A percentile compares a stretch with the other conserved stretches of the same genome.
These are phyloP conservation scores for Ogataea pilisensis DNA, from an alignment of 805 yeast genomes.

Conservation along the genomic window DNA sequence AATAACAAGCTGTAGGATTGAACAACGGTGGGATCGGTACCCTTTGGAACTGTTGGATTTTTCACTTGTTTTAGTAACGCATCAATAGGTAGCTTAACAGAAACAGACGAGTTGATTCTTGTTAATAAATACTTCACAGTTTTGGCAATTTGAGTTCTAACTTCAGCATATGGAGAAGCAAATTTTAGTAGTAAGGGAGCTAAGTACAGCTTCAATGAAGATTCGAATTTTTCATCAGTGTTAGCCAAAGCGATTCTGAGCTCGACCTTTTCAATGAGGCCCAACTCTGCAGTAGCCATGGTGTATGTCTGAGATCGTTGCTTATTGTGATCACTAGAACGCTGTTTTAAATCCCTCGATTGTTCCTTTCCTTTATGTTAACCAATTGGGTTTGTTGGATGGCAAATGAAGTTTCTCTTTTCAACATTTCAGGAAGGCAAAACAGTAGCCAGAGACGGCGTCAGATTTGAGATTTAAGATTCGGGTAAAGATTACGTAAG, in stretches of 20 bases:
- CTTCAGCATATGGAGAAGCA: slow-evolving; percentile 63
- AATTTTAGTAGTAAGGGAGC: slow-evolving; percentile 78
- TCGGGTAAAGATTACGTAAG: too few species aligned
- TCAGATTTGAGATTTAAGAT: too few species aligned
- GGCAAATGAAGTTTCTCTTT: too few species aligned
- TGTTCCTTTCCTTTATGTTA: too few species aligned
- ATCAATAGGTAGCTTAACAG: slow-evolving; percentile 58
- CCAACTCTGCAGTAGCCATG: slow-evolving; percentile 45
- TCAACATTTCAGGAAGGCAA: too few species aligned
- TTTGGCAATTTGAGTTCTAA: slow-evolving; percentile 58
- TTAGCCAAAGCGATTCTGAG: slow-evolving; percentile 74
- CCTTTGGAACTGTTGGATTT: slow-evolving; percentile 41
- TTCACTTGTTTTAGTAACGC: slow-evolving; percentile 63
- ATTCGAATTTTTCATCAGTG: slow-evolving; percentile 59
- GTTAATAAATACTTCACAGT: slow-evolving; percentile 65
- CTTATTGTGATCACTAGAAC: too few species aligned
- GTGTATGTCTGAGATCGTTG: too few species aligned
- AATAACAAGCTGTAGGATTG: slow-evolving; percentile 61
- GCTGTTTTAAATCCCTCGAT: too few species aligned
- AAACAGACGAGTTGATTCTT: slow-evolving; percentile 52
- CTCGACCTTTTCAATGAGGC: slow-evolving; percentile 73
- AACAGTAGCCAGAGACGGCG: too few species aligned
- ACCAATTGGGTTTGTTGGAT: too few species aligned
- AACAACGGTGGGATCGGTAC: slow-evolving; percentile 45
- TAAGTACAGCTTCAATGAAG: slow-evolving; percentile 56